phyloP scores from a whole-genome alignment of 176 grass and related monocot species.

The Eragrostis curvula region DNA sequence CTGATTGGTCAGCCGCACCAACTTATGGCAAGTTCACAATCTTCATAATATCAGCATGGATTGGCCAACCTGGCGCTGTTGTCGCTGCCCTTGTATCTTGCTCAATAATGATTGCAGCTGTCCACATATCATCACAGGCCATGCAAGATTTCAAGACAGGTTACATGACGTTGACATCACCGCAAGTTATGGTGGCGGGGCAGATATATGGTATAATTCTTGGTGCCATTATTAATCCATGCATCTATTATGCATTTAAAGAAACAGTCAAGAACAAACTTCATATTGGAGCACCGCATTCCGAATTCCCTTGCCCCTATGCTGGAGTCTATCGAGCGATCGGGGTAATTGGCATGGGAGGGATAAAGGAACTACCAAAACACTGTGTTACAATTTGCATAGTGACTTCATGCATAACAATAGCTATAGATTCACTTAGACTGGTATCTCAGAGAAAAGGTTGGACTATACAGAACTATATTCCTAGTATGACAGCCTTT shows the following conservation, averaged over 20 bases:
- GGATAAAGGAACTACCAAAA: constrained; percentile 42
- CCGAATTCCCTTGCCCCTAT: constrained; percentile 24
- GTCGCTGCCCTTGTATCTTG: constrained; percentile 47
- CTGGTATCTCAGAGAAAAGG: constrained; percentile 32
- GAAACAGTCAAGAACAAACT: not conserved
- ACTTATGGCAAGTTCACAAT: constrained; percentile 43
- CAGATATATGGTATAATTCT: constrained; percentile 42
- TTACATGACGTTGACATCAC: constrained; percentile 60
- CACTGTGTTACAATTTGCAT: constrained; percentile 21
- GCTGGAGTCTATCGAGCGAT: constrained; percentile 38
- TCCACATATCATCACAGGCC: constrained; percentile 47
- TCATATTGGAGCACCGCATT: constrained; percentile 19
- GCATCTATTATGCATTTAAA: constrained; percentile 34
- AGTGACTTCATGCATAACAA: not conserved
- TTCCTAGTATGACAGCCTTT: constrained; percentile 47
- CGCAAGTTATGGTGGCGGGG: constrained; percentile 39
- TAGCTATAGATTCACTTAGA: not conserved
- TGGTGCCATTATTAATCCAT: constrained; percentile 35
- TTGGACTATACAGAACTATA: constrained; percentile 28
- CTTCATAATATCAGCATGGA: constrained; percentile 51
- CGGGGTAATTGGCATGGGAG: constrained; percentile 34
- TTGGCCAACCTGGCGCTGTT: constrained; percentile 33
- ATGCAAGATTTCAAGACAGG: constrained; percentile 62
- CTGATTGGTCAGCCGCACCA: constrained; percentile 48
- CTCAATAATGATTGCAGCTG: constrained; percentile 26